Conservation (phyloP, 2,329 filamentous ascomycete species). For the Aspergillus latus region DNA sequence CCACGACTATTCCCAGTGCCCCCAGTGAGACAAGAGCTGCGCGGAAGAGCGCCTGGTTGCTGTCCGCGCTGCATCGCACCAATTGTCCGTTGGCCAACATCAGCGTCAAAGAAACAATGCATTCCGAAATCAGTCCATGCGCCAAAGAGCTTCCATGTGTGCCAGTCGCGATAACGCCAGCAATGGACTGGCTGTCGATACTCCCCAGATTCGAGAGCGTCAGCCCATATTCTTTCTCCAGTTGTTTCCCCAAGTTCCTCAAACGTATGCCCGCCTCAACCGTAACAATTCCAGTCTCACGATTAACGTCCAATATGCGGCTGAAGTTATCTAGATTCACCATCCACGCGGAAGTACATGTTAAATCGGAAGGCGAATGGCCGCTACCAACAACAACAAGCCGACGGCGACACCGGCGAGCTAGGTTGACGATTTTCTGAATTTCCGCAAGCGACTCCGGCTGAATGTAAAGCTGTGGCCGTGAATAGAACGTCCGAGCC, state of each 20-base stretch:
- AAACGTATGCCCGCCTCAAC: slow-evolving; percentile 90
- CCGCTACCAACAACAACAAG: slow-evolving; percentile 85
- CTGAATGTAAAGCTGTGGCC: slow-evolving; percentile 87
- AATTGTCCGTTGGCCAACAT: slow-evolving; percentile 78
- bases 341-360: slow-evolving; percentile 91
- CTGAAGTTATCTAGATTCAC: slow-evolving; percentile 86
- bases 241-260: slow-evolving; percentile 67
- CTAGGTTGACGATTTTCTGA: slow-evolving; percentile 77
- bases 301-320: slow-evolving; percentile 69
- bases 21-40: slow-evolving; percentile 85
- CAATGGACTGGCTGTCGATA: slow-evolving; percentile 91
- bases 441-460: slow-evolving; percentile 78
- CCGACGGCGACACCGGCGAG: slow-evolving; percentile 75
- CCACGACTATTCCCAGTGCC: slow-evolving; percentile 84
- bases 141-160: slow-evolving; percentile 85
- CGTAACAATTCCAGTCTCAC: slow-evolving; percentile 63
- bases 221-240: slow-evolving; percentile 68
- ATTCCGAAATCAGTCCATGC: slow-evolving; percentile 82
- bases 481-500: slow-evolving; percentile 87
- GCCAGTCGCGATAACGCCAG: slow-evolving; percentile 86
- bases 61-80: slow-evolving; percentile 65
- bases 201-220: slow-evolving; percentile 91
- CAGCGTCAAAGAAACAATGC: slow-evolving; percentile 71
- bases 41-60: slow-evolving; percentile 77
- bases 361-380: slow-evolving; percentile 89